Conservation (phyloP, 1,284 basidiomycete genomes). For the Pseudozyma thailandica region DNA sequence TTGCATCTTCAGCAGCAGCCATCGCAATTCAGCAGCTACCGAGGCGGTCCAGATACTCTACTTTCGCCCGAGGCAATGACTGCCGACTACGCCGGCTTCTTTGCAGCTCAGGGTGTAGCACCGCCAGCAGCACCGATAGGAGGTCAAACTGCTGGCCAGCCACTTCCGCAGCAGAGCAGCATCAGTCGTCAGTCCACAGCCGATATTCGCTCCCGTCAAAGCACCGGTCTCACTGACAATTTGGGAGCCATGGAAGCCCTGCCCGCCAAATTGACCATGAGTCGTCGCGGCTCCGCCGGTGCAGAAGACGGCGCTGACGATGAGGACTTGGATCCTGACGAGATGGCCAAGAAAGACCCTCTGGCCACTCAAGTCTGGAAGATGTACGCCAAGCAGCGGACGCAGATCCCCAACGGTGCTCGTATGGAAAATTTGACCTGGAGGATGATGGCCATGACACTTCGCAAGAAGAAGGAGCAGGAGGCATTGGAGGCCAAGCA, state of each 20-base stretch:
- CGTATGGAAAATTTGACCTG: conserved; percentile 97
- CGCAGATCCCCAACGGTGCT: conserved; percentile 86
- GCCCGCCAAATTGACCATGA: conserved; percentile 38
- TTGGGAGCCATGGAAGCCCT: conserved; percentile 8
- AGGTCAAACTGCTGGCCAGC: no score
- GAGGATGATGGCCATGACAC: conserved; percentile 95
- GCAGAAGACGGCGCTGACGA: conserved; percentile 45
- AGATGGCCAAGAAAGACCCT: conserved; percentile 77
- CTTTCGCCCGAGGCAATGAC: conserved; percentile 31
- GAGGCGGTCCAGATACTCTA: conserved; percentile 21
- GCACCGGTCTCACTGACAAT: conserved; percentile 31
- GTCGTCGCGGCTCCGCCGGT: conserved; percentile 53
- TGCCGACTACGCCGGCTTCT: conserved; percentile 34
- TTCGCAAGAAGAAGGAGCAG: conserved; percentile 79
- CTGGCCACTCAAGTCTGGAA: conserved; percentile 96
- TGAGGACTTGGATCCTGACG: conserved; percentile 56
- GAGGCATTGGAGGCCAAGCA: conserved; percentile 54
- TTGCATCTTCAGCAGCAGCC: conserved; percentile 27
- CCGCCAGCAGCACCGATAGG: not conserved
- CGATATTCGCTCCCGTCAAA: conserved; percentile 29
- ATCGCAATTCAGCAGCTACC: conserved; percentile 37
- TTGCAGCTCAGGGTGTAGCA: conserved; percentile 5
- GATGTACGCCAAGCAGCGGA: conserved; percentile 90
- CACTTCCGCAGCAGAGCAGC: conserved; percentile 13
- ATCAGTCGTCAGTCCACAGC: conserved; percentile 17